Conservation (phyloP, 2,329 filamentous ascomycete genomes). For the Arthrobotrys pseudoclavata region DNA sequence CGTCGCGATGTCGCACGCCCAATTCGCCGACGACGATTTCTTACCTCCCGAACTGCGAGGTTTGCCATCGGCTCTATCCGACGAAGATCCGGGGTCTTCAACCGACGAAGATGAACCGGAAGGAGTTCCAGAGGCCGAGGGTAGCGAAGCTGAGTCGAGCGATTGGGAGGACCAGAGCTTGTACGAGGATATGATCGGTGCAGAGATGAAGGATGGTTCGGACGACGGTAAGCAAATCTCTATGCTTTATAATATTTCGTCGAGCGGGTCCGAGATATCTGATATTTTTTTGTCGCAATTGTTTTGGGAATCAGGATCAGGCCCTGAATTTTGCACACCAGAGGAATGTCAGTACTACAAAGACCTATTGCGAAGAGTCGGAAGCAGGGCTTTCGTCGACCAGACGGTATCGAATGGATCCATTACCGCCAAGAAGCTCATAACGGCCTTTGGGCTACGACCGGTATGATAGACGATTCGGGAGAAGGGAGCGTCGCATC, state of each 20-base stretch:
- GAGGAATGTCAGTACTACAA: slow-evolving; percentile 79
- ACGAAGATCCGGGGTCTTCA: slow-evolving; percentile 62
- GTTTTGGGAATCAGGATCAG: slow-evolving; percentile 60
- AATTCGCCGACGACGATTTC: slow-evolving; percentile 65
- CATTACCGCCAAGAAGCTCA: slow-evolving; percentile 83
- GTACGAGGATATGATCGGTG: slow-evolving; percentile 74
- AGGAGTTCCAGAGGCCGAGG: slow-evolving; percentile 60
- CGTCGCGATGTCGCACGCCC: slow-evolving; percentile 57
- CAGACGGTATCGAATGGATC: slow-evolving; percentile 77
- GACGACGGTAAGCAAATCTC: slow-evolving; percentile 68
- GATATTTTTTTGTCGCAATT: slow-evolving; percentile 24
- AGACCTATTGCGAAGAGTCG: slow-evolving; percentile 79
- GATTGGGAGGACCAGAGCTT: slow-evolving; percentile 76
- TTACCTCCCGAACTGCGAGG: slow-evolving; percentile 63
- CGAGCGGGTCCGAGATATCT: slow-evolving; percentile 26
- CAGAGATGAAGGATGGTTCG: slow-evolving; percentile 71
- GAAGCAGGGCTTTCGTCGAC: slow-evolving; percentile 82
- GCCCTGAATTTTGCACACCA: slow-evolving; percentile 73
- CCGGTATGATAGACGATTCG: slow-evolving; percentile 66
- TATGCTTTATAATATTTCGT: slow-evolving; percentile 30
- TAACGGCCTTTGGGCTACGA: slow-evolving; percentile 85
- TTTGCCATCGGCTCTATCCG: slow-evolving; percentile 42
- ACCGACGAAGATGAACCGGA: slow-evolving; percentile 65
- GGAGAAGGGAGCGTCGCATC: not conserved
- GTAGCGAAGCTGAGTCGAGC: slow-evolving; percentile 65